Evolutionary conservation across 148 eudicot species (phyloP).

Genomic region (Cornus controversa): DNA sequence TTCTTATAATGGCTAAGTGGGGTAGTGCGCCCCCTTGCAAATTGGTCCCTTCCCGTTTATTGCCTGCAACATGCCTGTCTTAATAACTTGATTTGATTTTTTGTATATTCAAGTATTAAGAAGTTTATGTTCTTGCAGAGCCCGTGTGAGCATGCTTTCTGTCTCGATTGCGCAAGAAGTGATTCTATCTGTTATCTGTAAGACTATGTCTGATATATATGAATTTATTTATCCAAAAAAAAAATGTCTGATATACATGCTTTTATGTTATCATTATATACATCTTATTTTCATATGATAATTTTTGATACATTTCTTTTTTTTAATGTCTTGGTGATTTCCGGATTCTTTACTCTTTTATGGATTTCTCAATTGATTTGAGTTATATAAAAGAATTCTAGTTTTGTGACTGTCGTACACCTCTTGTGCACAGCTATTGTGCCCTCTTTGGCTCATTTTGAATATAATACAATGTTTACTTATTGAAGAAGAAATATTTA

Average conservation of each 20-base stretch:
- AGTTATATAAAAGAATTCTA: no score
- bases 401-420: no score
- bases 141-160: constrained; percentile 97
- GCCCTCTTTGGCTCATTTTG: no score
- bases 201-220: constrained; percentile 32
- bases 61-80: neutral
- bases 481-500: no score
- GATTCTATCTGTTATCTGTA: constrained; percentile 97
- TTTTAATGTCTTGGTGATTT: neutral
- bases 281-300: neutral
- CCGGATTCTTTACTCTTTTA: no score
- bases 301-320: neutral
- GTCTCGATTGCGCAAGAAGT: constrained; percentile 97
- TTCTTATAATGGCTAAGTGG: neutral
- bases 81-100: neutral
- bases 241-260: no score
- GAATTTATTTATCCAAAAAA: no score
- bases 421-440: no score
- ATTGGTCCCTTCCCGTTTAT: neutral
- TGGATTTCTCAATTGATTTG: no score
- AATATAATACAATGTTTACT: no score
- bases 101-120: constrained; percentile 4
- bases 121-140: constrained; percentile 64
- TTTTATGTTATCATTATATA: neutral
- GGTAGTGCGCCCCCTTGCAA: neutral